phyloP scores from a whole-genome alignment of 257 asterid genomes.

The Thymus mandschuricus region DNA sequence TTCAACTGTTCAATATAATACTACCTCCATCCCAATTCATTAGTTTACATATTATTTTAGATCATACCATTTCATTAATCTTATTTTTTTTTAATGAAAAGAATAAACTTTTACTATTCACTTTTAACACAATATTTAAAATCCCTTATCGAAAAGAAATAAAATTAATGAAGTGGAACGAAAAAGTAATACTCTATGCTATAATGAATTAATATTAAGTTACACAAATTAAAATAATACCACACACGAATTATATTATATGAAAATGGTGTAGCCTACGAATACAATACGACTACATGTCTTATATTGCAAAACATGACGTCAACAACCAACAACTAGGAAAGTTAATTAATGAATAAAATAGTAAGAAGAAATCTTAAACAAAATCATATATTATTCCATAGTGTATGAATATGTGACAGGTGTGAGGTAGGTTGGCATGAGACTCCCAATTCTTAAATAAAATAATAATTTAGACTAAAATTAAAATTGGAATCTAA shows the following conservation, averaged over 20 bases:
- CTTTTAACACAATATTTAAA: no score
- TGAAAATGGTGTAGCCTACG: neutral
- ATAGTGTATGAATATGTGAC: neutral
- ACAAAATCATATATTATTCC: neutral
- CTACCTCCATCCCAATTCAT: no score
- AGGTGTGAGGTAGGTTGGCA: conserved; percentile 28
- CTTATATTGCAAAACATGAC: neutral
- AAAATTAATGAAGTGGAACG: neutral
- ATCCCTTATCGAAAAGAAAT: no score
- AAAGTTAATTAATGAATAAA: neutral
- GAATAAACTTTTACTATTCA: no score
- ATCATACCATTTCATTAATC: no score
- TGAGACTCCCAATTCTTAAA: conserved; percentile 11
- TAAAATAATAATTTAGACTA: neutral
- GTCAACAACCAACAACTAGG: neutral
- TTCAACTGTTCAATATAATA: no score
- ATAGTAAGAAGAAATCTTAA: neutral
- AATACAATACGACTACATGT: neutral
- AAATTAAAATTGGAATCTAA: conserved; percentile 36
- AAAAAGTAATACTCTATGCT: neutral
- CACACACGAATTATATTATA: neutral
- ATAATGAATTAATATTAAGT: neutral
- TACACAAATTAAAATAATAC: no score
- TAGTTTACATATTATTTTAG: no score
- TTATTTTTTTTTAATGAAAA: no score